These are phyloP conservation scores for Cryphonectria radicalis DNA, from an alignment of 2,329 filamentous ascomycete genomes.

Conservation along the genomic window DNA sequence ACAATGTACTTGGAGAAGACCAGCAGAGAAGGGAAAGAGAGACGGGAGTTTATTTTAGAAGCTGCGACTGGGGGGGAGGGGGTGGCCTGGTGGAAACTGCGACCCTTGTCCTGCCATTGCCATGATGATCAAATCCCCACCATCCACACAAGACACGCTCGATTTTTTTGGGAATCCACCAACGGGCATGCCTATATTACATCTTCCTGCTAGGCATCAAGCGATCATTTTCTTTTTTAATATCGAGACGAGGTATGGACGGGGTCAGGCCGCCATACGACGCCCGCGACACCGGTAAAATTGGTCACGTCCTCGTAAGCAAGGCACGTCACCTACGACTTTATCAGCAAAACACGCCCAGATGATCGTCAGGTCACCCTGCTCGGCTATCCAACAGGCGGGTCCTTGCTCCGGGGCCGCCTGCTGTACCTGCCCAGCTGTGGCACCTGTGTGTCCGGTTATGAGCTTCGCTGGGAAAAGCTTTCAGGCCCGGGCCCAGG, in stretches of 20 bases:
- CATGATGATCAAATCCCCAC: slow-evolving; percentile 9
- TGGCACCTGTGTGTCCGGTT: not conserved
- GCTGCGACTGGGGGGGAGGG: not conserved
- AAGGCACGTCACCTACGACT: not conserved
- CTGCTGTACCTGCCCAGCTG: not conserved
- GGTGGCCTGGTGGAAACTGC: not conserved
- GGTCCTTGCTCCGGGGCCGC: not conserved
- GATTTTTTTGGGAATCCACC: slow-evolving; percentile 13
- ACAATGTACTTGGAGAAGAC: not conserved
- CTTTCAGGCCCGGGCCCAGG: not conserved
- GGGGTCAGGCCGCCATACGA: not conserved
- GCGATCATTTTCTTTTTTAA: not conserved
- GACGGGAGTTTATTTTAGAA: slow-evolving; percentile 4
- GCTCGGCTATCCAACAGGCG: not conserved
- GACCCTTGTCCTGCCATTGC: slow-evolving; percentile 4
- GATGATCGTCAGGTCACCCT: not conserved
- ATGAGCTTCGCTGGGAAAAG: not conserved
- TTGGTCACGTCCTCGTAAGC: slow-evolving; percentile 4
- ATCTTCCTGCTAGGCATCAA: slow-evolving; percentile 11
- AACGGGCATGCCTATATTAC: slow-evolving; percentile 30
- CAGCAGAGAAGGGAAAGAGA: not conserved
- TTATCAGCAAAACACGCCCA: not conserved
- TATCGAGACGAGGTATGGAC: not conserved
- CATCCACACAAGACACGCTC: not conserved
- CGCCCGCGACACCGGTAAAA: not conserved